A percentile compares a stretch with the other conserved stretches of the same genome.
Conservation (phyloP, 768 basidiomycete species). For the Pleurotus tuoliensis region DNA sequence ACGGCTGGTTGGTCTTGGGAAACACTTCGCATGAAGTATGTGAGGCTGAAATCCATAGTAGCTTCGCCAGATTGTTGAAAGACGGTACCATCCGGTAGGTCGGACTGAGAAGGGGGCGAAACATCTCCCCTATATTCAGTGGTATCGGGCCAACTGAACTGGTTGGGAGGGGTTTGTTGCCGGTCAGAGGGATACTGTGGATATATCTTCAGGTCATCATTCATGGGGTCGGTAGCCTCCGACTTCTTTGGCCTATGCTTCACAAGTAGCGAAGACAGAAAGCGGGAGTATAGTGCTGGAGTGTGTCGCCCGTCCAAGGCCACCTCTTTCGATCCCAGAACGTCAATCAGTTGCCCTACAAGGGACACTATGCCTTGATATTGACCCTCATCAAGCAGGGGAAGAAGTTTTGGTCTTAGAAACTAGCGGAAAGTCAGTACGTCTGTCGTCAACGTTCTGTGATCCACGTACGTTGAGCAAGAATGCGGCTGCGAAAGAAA, state of each 20-base stretch:
- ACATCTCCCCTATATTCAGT: constrained; percentile 12
- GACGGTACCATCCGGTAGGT: constrained; percentile 13
- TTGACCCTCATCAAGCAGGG: constrained; percentile 34
- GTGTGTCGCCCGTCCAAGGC: constrained; percentile 54
- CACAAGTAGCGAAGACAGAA: constrained; percentile 44
- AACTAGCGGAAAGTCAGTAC: constrained; percentile 28
- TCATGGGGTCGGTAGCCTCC: constrained; percentile 4
- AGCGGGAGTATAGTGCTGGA: constrained; percentile 54
- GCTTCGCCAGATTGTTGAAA: constrained; percentile 21
- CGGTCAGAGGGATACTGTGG: constrained; percentile 20
- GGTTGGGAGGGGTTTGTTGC: constrained; percentile 23
- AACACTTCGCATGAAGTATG: constrained; percentile 40
- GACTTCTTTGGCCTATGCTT: constrained; percentile 23
- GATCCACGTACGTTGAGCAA: constrained; percentile 47
- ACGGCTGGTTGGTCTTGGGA: constrained; percentile 16
- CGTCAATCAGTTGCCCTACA: constrained; percentile 39
- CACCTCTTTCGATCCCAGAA: constrained; percentile 45
- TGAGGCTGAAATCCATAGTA: constrained; percentile 46
- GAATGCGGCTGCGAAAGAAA: constrained; percentile 59
- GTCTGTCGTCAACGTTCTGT: background rate
- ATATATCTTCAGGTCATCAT: constrained; percentile 15
- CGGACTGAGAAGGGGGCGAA: constrained; percentile 8
- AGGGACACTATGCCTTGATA: constrained; percentile 38
- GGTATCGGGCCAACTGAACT: constrained; percentile 44
- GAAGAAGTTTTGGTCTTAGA: constrained; percentile 44